A percentile compares a stretch with the other conserved stretches of the same genome.
phyloP scores from a whole-genome alignment of 2,329 filamentous ascomycete species.

The Coleophoma eucalyptorum region DNA sequence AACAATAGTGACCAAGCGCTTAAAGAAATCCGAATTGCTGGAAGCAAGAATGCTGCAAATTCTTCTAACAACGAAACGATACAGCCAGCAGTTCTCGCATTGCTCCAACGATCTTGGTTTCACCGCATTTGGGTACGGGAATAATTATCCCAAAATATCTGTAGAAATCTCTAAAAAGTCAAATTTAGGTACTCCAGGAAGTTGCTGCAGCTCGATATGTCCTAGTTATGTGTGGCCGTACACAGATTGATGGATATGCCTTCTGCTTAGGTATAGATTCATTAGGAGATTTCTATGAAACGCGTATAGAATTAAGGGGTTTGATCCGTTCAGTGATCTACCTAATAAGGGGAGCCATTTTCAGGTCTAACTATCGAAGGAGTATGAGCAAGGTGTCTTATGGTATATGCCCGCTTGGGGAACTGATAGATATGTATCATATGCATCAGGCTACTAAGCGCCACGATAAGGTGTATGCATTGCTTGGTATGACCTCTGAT shows the following conservation, averaged over 20 bases:
- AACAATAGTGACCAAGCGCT: background rate
- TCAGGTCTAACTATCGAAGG: slow-evolving; percentile 4
- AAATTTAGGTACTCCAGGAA: slow-evolving; percentile 10
- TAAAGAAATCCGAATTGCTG: background rate
- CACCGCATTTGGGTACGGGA: slow-evolving; percentile 3
- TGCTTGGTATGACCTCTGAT: slow-evolving; percentile 14
- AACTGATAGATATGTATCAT: slow-evolving; percentile 14
- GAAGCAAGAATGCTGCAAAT: background rate
- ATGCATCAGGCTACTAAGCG: slow-evolving; percentile 6
- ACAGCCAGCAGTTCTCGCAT: too few species aligned
- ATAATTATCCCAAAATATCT: background rate
- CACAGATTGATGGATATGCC: slow-evolving; percentile 6
- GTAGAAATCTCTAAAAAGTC: background rate
- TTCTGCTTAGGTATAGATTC: slow-evolving; percentile 1
- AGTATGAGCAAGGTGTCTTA: background rate
- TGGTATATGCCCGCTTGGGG: slow-evolving; percentile 5
- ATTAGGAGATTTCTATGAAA: background rate
- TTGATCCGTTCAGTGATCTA: slow-evolving; percentile 4
- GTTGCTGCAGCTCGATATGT: slow-evolving; percentile 10
- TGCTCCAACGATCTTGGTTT: slow-evolving; percentile 4
- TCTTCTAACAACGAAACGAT: background rate
- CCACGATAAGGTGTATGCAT: slow-evolving; percentile 13
- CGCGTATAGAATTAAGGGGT: slow-evolving; percentile 1
- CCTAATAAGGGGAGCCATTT: slow-evolving; percentile 3
- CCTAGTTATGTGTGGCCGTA: slow-evolving; percentile 6